Conservation (phyloP, 176 grass and related monocot genomes). For the Areca catechu region DNA sequence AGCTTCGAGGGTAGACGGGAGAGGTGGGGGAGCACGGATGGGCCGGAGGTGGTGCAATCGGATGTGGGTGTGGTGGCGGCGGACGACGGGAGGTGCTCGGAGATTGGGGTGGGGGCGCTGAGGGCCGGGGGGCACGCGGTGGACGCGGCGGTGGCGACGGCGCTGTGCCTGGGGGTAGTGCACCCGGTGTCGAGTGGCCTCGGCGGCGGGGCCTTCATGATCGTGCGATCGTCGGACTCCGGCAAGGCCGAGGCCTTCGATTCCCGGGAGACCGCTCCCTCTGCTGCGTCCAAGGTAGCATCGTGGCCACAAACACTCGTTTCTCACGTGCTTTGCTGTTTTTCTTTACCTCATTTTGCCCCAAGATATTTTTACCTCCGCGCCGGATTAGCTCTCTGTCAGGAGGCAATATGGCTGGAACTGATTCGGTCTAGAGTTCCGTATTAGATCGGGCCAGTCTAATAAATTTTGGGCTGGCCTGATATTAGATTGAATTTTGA, state of each 20-base stretch:
- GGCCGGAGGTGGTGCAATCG: conserved; percentile 30
- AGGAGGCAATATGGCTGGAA: too few relatives aligned
- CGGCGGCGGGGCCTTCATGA: conserved; percentile 73
- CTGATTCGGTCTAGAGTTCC: too few relatives aligned
- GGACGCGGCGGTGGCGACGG: conserved; percentile 56
- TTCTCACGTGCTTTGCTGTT: too few relatives aligned
- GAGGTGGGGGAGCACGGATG: neutral
- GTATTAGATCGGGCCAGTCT: too few relatives aligned
- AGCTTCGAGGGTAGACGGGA: neutral
- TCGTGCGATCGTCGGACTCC: conserved; percentile 46
- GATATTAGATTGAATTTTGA: too few relatives aligned
- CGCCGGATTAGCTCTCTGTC: neutral
- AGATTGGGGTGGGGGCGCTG: conserved; percentile 50
- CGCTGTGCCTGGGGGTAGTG: conserved; percentile 80
- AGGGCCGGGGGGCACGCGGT: conserved; percentile 73
- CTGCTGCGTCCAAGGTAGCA: conserved; percentile 47
- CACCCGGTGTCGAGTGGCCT: conserved; percentile 83
- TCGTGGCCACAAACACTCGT: too few relatives aligned
- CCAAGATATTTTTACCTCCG: neutral
- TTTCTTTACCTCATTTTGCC: neutral
- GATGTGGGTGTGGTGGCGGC: conserved; percentile 47
- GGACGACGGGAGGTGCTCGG: conserved; percentile 80
- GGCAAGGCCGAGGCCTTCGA: conserved; percentile 66
- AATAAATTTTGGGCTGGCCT: too few relatives aligned
- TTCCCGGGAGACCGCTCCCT: conserved; percentile 77